Percentiles rank a stretch among this genome's conserved stretches.
phyloP scores from a whole-genome alignment of 192 early-diverging fungal genomes.

The Anaeromyces robustus region DNA sequence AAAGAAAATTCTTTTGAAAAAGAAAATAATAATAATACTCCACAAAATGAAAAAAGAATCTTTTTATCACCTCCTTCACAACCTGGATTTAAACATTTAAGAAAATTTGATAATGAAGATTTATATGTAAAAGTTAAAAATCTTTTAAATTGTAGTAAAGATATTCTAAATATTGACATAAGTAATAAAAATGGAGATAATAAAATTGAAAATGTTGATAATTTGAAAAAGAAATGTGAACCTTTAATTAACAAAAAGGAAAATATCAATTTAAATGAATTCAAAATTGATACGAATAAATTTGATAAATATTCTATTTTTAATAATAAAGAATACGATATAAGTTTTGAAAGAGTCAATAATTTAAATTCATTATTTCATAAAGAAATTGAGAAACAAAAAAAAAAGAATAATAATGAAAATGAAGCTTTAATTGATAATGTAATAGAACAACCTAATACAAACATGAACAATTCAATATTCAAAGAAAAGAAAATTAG shows the following conservation, averaged over 20 bases:
- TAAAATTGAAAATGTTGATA: too few species aligned
- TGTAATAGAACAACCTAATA: too few species aligned
- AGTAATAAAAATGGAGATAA: neutral
- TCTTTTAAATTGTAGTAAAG: neutral
- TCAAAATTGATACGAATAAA: neutral
- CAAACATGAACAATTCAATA: too few species aligned
- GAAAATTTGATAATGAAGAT: neutral
- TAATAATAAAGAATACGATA: neutral
- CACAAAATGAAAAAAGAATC: neutral
- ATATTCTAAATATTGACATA: neutral
- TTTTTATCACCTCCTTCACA: neutral
- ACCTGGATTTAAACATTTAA: neutral
- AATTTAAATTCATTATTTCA: neutral
- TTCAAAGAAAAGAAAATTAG: too few species aligned
- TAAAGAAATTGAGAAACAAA: neutral
- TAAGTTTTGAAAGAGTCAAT: neutral
- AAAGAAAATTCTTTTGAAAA: too few species aligned
- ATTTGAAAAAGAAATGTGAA: too few species aligned
- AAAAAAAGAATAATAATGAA: neutral
- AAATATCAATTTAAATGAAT: neutral
- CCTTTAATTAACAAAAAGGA: neutral
- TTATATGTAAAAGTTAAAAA: neutral
- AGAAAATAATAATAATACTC: neutral
- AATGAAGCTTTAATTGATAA: neutral
- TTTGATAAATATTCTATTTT: neutral